Conservation (phyloP, 129 eudicot genomes). For the Solidago caesia region DNA sequence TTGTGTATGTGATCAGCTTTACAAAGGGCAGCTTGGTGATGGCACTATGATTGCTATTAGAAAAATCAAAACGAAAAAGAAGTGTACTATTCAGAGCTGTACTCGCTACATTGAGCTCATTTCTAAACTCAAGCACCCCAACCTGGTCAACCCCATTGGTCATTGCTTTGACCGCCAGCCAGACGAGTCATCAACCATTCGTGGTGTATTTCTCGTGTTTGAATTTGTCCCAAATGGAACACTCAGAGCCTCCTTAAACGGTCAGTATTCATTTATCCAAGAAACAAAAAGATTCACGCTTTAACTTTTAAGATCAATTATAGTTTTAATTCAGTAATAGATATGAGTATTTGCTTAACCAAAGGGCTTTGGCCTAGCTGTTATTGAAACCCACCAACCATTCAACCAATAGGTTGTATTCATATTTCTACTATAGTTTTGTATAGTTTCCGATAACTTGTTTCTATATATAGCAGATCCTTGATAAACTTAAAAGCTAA, state of each 20-base stretch:
- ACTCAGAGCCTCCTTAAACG: conserved; percentile 48
- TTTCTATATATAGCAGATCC: not conserved
- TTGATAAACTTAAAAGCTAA: not conserved
- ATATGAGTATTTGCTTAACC: too few species aligned
- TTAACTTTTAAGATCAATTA: conserved; percentile 20
- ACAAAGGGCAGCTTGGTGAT: conserved; percentile 62
- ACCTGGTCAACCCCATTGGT: conserved; percentile 64
- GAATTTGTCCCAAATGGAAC: conserved; percentile 63
- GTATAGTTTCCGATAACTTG: not conserved
- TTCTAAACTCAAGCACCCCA: conserved; percentile 56
- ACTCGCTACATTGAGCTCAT: conserved; percentile 53
- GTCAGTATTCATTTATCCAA: conserved; percentile 29
- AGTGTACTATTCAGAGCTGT: conserved; percentile 37
- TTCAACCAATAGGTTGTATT: not conserved
- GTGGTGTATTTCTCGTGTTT: conserved; percentile 40
- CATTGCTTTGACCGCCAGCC: conserved; percentile 60
- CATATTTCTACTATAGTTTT: not conserved
- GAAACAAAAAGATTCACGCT: not conserved
- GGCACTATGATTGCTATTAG: conserved; percentile 54
- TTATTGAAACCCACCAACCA: too few species aligned
- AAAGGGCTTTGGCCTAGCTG: too few species aligned
- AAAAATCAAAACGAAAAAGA: conserved; percentile 55
- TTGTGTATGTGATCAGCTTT: conserved; percentile 42
- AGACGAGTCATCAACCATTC: conserved; percentile 47
- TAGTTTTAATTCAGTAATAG: not conserved